Percentiles rank a stretch among this genome's conserved stretches.
Evolutionary conservation across 805 yeast species (phyloP).

Genomic region (Metschnikowia picachoensis): DNA sequence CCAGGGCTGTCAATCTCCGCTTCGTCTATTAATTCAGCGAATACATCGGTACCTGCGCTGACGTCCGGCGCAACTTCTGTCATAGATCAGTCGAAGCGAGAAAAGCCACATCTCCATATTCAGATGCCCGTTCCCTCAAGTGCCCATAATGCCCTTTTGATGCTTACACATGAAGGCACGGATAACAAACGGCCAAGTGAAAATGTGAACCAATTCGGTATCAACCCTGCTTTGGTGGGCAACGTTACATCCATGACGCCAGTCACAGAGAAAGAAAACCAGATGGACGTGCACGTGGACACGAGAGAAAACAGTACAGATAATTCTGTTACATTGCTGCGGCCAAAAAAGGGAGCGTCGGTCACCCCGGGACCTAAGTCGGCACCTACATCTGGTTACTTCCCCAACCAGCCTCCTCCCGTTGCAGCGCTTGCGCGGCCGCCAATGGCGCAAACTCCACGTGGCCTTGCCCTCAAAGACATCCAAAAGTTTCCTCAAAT

Average conservation of each 20-base stretch:
- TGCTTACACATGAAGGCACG: slow-evolving; percentile 32
- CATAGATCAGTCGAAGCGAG: slow-evolving; percentile 25
- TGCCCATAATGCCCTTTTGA: slow-evolving; percentile 31
- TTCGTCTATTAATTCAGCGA: neutral
- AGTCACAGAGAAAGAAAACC: slow-evolving; percentile 53
- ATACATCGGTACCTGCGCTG: neutral
- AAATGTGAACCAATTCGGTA: slow-evolving; percentile 65
- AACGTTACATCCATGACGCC: slow-evolving; percentile 74
- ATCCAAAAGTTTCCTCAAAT: slow-evolving; percentile 30
- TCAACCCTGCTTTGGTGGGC: slow-evolving; percentile 48
- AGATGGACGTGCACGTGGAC: slow-evolving; percentile 11
- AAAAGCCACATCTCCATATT: slow-evolving; percentile 55
- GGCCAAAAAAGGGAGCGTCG: slow-evolving; percentile 2
- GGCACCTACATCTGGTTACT: slow-evolving; percentile 11
- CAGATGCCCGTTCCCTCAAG: slow-evolving; percentile 74
- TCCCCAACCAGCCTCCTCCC: neutral
- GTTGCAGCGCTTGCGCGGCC: neutral
- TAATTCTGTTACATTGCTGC: neutral
- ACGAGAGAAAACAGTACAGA: slow-evolving; percentile 3
- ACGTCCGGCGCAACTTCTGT: slow-evolving; percentile 1
- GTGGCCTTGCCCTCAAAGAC: slow-evolving; percentile 2
- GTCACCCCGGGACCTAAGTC: slow-evolving; percentile 12
- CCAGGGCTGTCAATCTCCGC: neutral
- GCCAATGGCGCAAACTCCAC: neutral
- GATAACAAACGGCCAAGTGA: slow-evolving; percentile 24